Percentiles rank a stretch among this genome's conserved stretches.
phyloP scores from a whole-genome alignment of 306 rosid species.

The Quillaja saponaria region DNA sequence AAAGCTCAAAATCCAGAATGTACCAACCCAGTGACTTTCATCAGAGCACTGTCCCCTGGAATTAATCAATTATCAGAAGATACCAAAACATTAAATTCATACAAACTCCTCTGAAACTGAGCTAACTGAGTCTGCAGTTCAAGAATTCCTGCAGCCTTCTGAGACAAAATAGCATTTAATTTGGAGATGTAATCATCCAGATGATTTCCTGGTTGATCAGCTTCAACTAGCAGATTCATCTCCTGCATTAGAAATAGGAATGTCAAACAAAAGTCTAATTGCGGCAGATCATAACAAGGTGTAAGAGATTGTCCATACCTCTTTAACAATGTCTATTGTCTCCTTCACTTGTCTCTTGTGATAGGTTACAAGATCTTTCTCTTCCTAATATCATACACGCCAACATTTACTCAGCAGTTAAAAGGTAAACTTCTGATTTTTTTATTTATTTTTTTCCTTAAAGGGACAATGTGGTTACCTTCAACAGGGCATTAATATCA shows the following conservation, averaged over 20 bases:
- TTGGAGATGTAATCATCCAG: constrained; percentile 67
- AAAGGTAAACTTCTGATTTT: constrained; percentile 5
- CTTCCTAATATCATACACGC: constrained; percentile 58
- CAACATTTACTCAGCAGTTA: constrained; percentile 27
- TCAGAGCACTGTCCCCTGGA: constrained; percentile 28
- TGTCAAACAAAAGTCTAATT: constrained; percentile 13
- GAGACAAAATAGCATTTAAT: constrained; percentile 73
- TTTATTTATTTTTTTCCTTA: neutral
- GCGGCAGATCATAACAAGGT: constrained; percentile 1
- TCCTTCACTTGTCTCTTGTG: constrained; percentile 90
- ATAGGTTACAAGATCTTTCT: constrained; percentile 82
- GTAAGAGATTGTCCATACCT: constrained; percentile 48
- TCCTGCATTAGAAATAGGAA: constrained; percentile 55
- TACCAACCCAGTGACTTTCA: constrained; percentile 19
- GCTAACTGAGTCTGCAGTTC: constrained; percentile 82
- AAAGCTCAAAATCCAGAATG: constrained; percentile 23
- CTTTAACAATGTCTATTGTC: constrained; percentile 78
- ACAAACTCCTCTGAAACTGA: constrained; percentile 72
- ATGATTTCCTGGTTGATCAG: constrained; percentile 87
- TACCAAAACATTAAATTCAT: constrained; percentile 63
- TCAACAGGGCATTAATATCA: constrained; percentile 66
- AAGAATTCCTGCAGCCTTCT: constrained; percentile 74
- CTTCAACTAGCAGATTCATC: constrained; percentile 79
- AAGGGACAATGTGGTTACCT: constrained; percentile 57
- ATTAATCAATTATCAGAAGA: constrained; percentile 50